Evolutionary conservation across 2,329 filamentous ascomycete species (phyloP), one percentile per base, ranked within the genome.

Genomic region (Xylaria multiplex): DNA sequence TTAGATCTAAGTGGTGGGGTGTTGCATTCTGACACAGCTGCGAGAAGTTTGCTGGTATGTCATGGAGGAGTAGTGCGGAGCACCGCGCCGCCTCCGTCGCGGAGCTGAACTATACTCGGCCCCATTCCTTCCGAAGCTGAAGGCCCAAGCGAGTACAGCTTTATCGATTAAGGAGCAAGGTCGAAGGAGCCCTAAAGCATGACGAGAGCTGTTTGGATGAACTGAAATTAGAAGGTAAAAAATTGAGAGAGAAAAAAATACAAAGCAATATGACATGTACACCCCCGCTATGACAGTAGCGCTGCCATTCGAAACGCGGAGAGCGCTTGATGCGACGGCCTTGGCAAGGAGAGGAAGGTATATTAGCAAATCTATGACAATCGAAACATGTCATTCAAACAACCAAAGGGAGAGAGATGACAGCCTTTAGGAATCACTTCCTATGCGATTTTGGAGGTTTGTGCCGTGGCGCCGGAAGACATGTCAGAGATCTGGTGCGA

Each of bases 271-370:
- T 55, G 53, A 35, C 40, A 27, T 57, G 27, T 53, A 13, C 24
- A 57, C 57, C 46, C 37, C 30, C 19, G 40, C n/a, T 27, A 35
- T 14, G 40, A 46, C 14, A 16, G 24, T 27, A 42, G 19, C 24
- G 22, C 22, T 55, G 53, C 42, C 32, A 4, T 13, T 24, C 59
- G 56, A 66, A 62, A 68, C 59, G 40, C 9, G 32, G 48, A 32
- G 35, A 54, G 58, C 66, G 66, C 35, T 42, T 59, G 59, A 62
- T 66, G 66, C 64, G 66, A 64, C 66, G 35, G 46, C 42, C 32
- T 16, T 11, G 7, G 59, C 60, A 16, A 60, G 5, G 52, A 64
- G 16, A 61, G 63, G 63, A 63, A 64, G 59, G 66, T 66, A 63
- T 59, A 54, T 49, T 8, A 43, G 40, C 27, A 19, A 8, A 22